These are phyloP conservation scores for Phytophthora podocarpi DNA, from an alignment of 352 stramenopile genomes.

Conservation along the genomic window DNA sequence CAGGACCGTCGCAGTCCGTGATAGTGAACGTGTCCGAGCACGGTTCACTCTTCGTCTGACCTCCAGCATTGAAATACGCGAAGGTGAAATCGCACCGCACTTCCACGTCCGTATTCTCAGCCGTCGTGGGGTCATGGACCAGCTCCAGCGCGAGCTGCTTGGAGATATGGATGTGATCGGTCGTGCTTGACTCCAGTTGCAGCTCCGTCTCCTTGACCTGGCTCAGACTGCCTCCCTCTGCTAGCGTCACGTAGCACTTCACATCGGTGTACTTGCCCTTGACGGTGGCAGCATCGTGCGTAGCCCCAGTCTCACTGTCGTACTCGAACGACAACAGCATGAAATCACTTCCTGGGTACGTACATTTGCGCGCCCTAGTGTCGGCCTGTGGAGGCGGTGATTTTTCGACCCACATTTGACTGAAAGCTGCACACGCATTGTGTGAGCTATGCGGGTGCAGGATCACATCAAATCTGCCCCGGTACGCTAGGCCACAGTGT, in stretches of 20 bases:
- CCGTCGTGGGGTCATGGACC: slow-evolving; percentile 9
- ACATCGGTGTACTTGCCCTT: slow-evolving; percentile 31
- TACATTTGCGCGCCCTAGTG: slow-evolving; percentile 11
- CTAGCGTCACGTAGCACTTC: slow-evolving; percentile 28
- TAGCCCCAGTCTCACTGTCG: slow-evolving; percentile 4
- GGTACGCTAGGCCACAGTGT: slow-evolving; percentile 40
- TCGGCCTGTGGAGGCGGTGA: not conserved
- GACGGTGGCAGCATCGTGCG: slow-evolving; percentile 12
- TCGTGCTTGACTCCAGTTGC: not conserved
- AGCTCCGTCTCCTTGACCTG: not conserved
- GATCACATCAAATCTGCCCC: slow-evolving; percentile 32
- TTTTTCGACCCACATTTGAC: slow-evolving; percentile 22
- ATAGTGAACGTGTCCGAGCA: slow-evolving; percentile 17
- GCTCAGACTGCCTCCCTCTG: not conserved
- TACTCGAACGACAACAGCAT: slow-evolving; percentile 24
- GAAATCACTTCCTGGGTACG: slow-evolving; percentile 33
- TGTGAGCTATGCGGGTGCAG: slow-evolving; percentile 44
- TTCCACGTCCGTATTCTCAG: slow-evolving; percentile 8
- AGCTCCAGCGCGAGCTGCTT: slow-evolving; percentile 18
- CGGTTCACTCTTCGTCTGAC: not conserved
- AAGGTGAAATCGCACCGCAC: slow-evolving; percentile 28
- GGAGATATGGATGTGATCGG: slow-evolving; percentile 5
- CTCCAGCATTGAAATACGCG: slow-evolving; percentile 6
- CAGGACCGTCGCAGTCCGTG: slow-evolving; percentile 17
- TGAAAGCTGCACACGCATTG: slow-evolving; percentile 17